Evolutionary conservation across 2,329 filamentous ascomycete species (phyloP).

Genomic region (Penicillium sp.): DNA sequence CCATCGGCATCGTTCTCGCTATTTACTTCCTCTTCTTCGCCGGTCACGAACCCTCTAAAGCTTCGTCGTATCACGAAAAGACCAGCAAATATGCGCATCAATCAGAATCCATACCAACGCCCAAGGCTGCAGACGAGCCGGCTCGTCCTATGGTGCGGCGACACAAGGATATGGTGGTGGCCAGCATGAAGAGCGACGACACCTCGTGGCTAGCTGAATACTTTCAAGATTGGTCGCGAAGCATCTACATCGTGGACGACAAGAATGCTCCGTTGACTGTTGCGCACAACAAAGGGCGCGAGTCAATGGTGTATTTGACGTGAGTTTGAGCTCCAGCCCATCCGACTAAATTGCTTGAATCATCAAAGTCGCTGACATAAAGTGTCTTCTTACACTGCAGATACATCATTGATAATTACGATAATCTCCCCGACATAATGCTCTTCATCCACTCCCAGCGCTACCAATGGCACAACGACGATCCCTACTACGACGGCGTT

Average conservation of each 20-base stretch:
- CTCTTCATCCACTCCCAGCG: constrained; percentile 45
- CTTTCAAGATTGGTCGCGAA: constrained; percentile 53
- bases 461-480: constrained; percentile 54
- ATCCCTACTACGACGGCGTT: constrained; percentile 54
- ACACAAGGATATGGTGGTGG: constrained; percentile 40
- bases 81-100: constrained; percentile 23
- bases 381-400: constrained; percentile 16
- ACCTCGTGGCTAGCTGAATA: constrained; percentile 42
- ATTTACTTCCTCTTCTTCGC: constrained; percentile 38
- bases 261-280: constrained; percentile 51
- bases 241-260: constrained; percentile 59
- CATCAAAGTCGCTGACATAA: background rate
- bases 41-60: constrained; percentile 15
- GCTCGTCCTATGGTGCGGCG: constrained; percentile 18
- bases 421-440: constrained; percentile 42
- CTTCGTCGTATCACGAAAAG: constrained; percentile 13
- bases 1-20: constrained; percentile 35
- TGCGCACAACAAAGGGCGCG: constrained; percentile 46
- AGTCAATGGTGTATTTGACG: constrained; percentile 49
- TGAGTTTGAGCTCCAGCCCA: constrained; percentile 22
- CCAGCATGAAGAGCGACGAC: constrained; percentile 43
- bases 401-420: constrained; percentile 48
- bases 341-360: background rate
- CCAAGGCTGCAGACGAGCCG: constrained; percentile 16
- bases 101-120: constrained; percentile 19